Percentiles rank a stretch among this genome's conserved stretches.
These are phyloP conservation scores for Arthrobotrys iridis DNA, from an alignment of 2,329 filamentous ascomycete species.

Conservation along the genomic window DNA sequence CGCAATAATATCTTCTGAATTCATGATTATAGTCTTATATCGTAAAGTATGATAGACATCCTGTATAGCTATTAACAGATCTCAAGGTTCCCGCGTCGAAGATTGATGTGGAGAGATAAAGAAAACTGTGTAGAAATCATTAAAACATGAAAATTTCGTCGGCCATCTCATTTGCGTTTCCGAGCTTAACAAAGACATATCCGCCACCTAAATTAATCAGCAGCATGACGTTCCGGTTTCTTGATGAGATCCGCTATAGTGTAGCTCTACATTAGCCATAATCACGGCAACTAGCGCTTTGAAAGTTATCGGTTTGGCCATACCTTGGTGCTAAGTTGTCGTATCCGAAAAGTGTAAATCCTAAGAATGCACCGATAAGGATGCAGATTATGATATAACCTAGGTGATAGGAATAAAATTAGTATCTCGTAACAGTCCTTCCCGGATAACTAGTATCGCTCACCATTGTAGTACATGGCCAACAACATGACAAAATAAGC, in stretches of 20 bases:
- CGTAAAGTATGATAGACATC: no score
- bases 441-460: neutral
- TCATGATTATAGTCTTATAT: no score
- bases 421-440: neutral
- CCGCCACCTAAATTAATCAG: neutral
- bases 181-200: neutral
- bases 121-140: no score
- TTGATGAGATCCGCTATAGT: slow-evolving; percentile 38
- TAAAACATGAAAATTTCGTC: no score
- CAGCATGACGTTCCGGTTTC: slow-evolving; percentile 51
- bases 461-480: slow-evolving; percentile 71
- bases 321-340: slow-evolving; percentile 61
- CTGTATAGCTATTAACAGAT: no score
- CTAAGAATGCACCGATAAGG: slow-evolving; percentile 78
- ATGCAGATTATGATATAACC: slow-evolving; percentile 84
- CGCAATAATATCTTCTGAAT: no score
- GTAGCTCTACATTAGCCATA: neutral
- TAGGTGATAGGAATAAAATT: neutral
- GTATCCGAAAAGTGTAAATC: slow-evolving; percentile 78
- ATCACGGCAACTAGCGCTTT: no score
- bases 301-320: neutral
- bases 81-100: no score
- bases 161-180: no score
- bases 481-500: slow-evolving; percentile 61
- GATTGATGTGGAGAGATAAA: no score